Percentiles rank a stretch among this genome's conserved stretches.
Evolutionary conservation across 2,329 filamentous ascomycete species (phyloP).

Genomic region (Diatrype stigma): DNA sequence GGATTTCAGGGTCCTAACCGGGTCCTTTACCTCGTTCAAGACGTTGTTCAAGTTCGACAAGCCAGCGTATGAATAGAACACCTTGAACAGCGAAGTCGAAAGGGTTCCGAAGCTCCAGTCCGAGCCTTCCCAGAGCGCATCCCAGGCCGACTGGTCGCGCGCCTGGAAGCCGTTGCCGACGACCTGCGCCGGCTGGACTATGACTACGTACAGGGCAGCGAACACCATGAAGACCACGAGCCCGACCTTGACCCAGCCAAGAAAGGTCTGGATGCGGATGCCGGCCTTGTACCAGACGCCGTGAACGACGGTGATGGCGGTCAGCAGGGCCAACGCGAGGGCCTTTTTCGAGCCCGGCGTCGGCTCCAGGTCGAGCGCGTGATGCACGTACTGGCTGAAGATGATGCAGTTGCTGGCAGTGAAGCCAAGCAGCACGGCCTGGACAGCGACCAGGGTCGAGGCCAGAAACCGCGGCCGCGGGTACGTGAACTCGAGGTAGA

Average conservation of each 20-base stretch:
- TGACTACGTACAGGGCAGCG: constrained; percentile 55
- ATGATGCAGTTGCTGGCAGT: constrained; percentile 68
- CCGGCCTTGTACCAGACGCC: constrained; percentile 53
- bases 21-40: constrained; percentile 66
- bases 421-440: constrained; percentile 61
- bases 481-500: constrained; percentile 69
- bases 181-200: constrained; percentile 32
- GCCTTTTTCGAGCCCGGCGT: constrained; percentile 49
- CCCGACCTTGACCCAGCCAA: constrained; percentile 61
- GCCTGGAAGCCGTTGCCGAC: neutral
- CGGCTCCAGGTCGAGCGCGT: constrained; percentile 49
- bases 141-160: constrained; percentile 34
- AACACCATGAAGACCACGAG: constrained; percentile 59
- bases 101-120: constrained; percentile 66
- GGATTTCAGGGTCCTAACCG: constrained; percentile 59
- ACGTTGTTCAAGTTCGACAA: constrained; percentile 66
- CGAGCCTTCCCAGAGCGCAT: constrained; percentile 57
- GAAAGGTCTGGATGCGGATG: constrained; percentile 54
- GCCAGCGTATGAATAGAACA: constrained; percentile 66
- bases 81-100: constrained; percentile 64
- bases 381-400: constrained; percentile 62
- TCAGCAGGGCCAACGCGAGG: constrained; percentile 54
- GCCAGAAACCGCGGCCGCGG: constrained; percentile 59
- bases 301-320: constrained; percentile 54
- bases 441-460: constrained; percentile 58